Base-by-base conservation (phyloP, 75 land plant species). In the Larix kaempferi region DNA sequence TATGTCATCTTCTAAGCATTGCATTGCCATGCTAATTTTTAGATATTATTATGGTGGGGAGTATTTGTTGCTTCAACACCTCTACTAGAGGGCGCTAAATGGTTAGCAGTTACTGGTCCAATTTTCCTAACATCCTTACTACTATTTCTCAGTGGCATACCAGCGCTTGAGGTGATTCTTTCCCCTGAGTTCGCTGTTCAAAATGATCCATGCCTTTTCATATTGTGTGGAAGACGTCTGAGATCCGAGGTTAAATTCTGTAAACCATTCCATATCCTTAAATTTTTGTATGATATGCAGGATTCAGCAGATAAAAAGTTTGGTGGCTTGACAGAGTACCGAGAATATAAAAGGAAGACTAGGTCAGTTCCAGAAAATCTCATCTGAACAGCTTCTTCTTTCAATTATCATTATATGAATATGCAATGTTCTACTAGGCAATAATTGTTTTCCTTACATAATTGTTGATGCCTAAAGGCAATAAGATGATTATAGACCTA, bases 1-100 rank as follows among this genome's bases (percentile, higher is more conserved):
- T 67, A 33, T 71, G 54, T 52, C 73, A 52, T 49, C 13, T 44
- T 78, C 74, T 33, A 16, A 15, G 29, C 27, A 49, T 56, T 56
- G 23, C 33, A 12, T 5, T 14, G 57, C 57, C 11, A 26, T 26
- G 76, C 26, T 14, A 4, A 19, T 56, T 57, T 26, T 16, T 82
- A 92, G 94, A 92, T 92, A 57, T 67, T 89, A 59, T 84, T 97
- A 59, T 97, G 99, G 99, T 97, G 99, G 99, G 99, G 99, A 78
- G 86, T 97, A 27, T 97, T 97, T 71, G 80, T 94, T 52, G 97
- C 93, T 55, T 85, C 98, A 11, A 86, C 89, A 1, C 95, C 98
- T 22, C 87, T 94, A 11, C 83, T 97, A 52, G 59, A 83, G 56
- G 89, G 89, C 59, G 89, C 87, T 26, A 93, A 91, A 65, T 97